Percentiles rank a stretch among this genome's conserved stretches.
Evolutionary conservation across 192 early-diverging fungal species (phyloP).

Genomic region (Dissophora globulifera): DNA sequence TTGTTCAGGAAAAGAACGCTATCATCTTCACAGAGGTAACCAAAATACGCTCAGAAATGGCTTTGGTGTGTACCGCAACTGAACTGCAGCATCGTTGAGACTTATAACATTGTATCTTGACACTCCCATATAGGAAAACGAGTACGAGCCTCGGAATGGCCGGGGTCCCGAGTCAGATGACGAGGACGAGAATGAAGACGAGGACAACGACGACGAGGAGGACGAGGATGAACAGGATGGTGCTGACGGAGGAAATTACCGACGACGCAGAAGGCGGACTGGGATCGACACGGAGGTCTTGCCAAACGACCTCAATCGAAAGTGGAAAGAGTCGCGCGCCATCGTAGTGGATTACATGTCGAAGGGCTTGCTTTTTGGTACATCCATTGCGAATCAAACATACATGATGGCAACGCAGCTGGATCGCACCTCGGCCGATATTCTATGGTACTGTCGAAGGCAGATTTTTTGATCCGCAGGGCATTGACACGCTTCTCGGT

Average conservation of each 20-base stretch:
- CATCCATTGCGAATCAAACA: conserved; percentile 75
- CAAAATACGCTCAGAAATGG: no score
- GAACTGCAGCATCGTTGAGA: no score
- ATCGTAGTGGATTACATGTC: conserved; percentile 83
- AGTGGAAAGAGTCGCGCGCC: conserved; percentile 49
- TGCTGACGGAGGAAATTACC: conserved; percentile 38
- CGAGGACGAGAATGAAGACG: conserved; percentile 51
- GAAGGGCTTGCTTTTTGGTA: conserved; percentile 72
- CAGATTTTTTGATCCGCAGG: no score
- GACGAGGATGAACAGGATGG: conserved; percentile 45
- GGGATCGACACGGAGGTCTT: conserved; percentile 53
- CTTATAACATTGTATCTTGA: neutral
- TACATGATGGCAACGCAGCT: conserved; percentile 82
- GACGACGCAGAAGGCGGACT: conserved; percentile 56
- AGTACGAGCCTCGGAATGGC: conserved; percentile 40
- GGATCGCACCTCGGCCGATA: conserved; percentile 72
- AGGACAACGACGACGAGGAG: conserved; percentile 44
- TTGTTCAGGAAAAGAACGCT: conserved; percentile 72
- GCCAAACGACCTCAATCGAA: conserved; percentile 40
- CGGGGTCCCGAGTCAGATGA: conserved; percentile 43
- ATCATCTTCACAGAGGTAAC: conserved; percentile 75
- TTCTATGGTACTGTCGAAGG: conserved; percentile 93
- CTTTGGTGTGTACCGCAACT: no score
- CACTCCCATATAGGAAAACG: conserved; percentile 36
- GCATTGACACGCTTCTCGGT: no score